A percentile compares a stretch with the other conserved stretches of the same genome.
Evolutionary conservation across 2,329 filamentous ascomycete genomes (phyloP).

Genomic region (Neoarthrinium moseri): DNA sequence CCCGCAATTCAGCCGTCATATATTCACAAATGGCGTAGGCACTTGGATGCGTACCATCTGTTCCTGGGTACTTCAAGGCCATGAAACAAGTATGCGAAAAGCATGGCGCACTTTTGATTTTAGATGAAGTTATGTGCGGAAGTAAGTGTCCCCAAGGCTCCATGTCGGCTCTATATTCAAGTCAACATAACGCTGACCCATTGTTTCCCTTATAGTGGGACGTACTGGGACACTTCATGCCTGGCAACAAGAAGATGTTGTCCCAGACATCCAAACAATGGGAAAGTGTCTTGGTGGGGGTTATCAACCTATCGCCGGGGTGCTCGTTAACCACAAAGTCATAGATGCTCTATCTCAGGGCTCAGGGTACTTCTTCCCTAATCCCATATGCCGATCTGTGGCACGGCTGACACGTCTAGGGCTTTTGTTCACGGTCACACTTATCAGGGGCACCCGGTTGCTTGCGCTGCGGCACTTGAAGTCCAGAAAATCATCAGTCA

Average conservation of each 20-base stretch:
- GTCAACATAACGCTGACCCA: too few relatives aligned
- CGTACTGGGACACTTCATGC: constrained; percentile 29
- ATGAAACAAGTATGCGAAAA: constrained; percentile 68
- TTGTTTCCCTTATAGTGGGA: too few relatives aligned
- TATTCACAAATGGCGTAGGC: constrained; percentile 14
- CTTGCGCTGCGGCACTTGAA: constrained; percentile 35
- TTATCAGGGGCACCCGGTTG: constrained; percentile 41
- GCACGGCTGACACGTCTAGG: constrained; percentile 20
- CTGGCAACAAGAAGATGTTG: constrained; percentile 57
- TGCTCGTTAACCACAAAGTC: constrained; percentile 54
- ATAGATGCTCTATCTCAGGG: constrained; percentile 39
- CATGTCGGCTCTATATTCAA: constrained; percentile 53
- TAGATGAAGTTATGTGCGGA: constrained; percentile 78
- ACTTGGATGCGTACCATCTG: constrained; percentile 66
- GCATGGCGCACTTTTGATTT: constrained; percentile 71
- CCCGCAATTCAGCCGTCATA: too few relatives aligned
- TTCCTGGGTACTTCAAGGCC: constrained; percentile 67
- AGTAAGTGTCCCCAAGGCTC: too few relatives aligned
- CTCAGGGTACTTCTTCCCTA: constrained; percentile 27
- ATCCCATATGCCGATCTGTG: neutral
- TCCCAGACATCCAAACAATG: constrained; percentile 65
- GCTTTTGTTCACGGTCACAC: constrained; percentile 59
- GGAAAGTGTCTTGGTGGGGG: constrained; percentile 68
- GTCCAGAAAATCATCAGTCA: constrained; percentile 37
- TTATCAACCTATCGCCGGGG: constrained; percentile 59